These are phyloP conservation scores for Phytophthora colocasiae DNA, from an alignment of 352 stramenopile species.

Conservation along the genomic window DNA sequence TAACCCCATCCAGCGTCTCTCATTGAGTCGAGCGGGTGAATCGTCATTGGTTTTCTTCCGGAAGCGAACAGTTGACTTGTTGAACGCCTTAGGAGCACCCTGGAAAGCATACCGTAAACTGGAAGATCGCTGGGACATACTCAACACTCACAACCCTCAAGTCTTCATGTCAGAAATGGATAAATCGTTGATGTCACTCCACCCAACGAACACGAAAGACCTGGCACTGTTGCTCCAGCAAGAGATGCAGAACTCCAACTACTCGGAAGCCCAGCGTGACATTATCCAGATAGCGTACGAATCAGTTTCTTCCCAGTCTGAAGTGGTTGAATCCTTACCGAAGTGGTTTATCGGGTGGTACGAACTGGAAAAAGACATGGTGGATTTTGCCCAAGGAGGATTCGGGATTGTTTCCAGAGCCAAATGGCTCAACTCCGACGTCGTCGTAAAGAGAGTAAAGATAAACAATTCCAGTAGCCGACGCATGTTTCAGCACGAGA, in stretches of 20 bases:
- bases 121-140: not conserved
- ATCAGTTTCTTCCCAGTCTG: not conserved
- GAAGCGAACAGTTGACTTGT: not conserved
- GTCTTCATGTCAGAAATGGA: too few species aligned
- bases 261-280: too few species aligned
- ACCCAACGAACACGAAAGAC: too few species aligned
- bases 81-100: conserved; percentile 6
- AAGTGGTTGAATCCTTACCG: not conserved
- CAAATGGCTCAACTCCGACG: conserved; percentile 21
- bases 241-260: too few species aligned
- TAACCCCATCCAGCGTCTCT: not conserved
- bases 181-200: too few species aligned
- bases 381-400: not conserved
- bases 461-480: not conserved
- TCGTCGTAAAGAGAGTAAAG: conserved; percentile 9
- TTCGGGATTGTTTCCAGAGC: conserved; percentile 11
- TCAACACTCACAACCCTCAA: too few species aligned
- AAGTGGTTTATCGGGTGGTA: conserved; percentile 15
- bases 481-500: conserved; percentile 22
- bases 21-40: not conserved
- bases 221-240: too few species aligned
- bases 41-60: conserved; percentile 1
- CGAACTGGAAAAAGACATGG: conserved; percentile 7
- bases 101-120: not conserved
- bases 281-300: not conserved